Conservation (phyloP, 2,329 filamentous ascomycete species). For the Magnaporthiopsis incrustans region DNA sequence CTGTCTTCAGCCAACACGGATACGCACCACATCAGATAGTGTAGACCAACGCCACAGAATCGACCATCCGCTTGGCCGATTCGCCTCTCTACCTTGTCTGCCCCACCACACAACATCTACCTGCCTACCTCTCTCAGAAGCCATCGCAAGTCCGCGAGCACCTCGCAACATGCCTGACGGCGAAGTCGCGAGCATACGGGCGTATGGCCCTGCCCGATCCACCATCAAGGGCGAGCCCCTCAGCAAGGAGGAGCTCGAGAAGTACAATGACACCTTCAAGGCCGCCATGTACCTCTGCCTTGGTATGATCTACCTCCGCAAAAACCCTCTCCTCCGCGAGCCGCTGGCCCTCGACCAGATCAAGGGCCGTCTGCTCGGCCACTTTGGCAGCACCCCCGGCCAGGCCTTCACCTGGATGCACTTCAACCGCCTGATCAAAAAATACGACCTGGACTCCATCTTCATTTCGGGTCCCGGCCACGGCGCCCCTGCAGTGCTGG, state of each 20-base stretch:
- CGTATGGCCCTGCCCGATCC: slow-evolving; percentile 58
- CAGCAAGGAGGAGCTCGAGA: slow-evolving; percentile 55
- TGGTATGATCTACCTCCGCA: slow-evolving; percentile 72
- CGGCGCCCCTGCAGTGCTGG: slow-evolving; percentile 67
- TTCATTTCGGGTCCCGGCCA: slow-evolving; percentile 74
- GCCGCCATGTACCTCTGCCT: slow-evolving; percentile 68
- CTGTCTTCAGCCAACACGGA: not conserved
- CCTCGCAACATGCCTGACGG: not conserved
- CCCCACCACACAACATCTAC: not conserved
- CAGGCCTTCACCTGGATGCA: slow-evolving; percentile 78
- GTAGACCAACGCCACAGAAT: not conserved
- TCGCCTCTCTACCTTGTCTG: not conserved
- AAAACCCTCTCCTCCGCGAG: slow-evolving; percentile 65
- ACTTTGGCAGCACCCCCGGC: slow-evolving; percentile 74
- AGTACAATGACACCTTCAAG: slow-evolving; percentile 66
- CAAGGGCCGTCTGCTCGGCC: slow-evolving; percentile 66
- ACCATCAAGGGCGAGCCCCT: slow-evolving; percentile 56
- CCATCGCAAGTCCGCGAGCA: not conserved
- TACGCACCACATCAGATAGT: not conserved
- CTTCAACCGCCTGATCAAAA: slow-evolving; percentile 75
- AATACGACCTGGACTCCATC: slow-evolving; percentile 64
- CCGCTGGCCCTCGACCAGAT: slow-evolving; percentile 62
- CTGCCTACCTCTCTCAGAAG: no score
- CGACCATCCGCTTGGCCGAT: not conserved
- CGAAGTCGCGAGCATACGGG: slow-evolving; percentile 41